Base-by-base conservation (phyloP, 768 basidiomycete genomes). In the Trametes cinnabarina region DNA sequence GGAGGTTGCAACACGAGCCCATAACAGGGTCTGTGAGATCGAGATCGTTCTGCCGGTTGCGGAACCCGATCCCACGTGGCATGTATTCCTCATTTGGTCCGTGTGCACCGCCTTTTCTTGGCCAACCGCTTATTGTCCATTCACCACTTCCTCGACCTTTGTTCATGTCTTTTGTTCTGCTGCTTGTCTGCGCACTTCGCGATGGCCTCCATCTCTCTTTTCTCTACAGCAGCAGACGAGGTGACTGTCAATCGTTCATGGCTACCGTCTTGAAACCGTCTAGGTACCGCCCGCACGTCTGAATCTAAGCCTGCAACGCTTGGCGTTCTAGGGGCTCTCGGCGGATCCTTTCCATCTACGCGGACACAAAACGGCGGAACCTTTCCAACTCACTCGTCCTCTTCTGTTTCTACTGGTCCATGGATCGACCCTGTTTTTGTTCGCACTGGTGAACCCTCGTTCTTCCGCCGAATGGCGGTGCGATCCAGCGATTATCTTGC, bases 1-100 rank as follows among this genome's bases (percentile, higher is more conserved):
- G 25, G 20, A 17, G n/a, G 8, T 15, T 20, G 23, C 23, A 34
- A 19, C 46, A 51, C 51, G 44, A 47, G 44, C 12, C 43, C 44
- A 26, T 46, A 46, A 15, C 14, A 26, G 44, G 12, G 22, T 26
- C 44, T 28, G 6, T 12, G 12, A 22, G 23, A 14, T 26, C 44
- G 23, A 46, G 44, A 46, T 46, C 44, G 41, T 20, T 42, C 43
- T 50, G 57, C 57, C 57, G 57, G 57, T n/a, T n/a, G 35, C 57
- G 51, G 57, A 30, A 30, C 50, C 50, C 51, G 44, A 23, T n/a
- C 51, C 58, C 37, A n/a, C 37, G 37, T 39, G 37, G 37, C 11
- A 15, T 8, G 37, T 15, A 4, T 39, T 15, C 14, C 37, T 39
- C n/a, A 8, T 39, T 15, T 15, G 10, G n/a, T 15, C n/a, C 7